These are phyloP conservation scores for Amauroascus verrucosus DNA, from an alignment of 2,329 filamentous ascomycete genomes.

Conservation along the genomic window DNA sequence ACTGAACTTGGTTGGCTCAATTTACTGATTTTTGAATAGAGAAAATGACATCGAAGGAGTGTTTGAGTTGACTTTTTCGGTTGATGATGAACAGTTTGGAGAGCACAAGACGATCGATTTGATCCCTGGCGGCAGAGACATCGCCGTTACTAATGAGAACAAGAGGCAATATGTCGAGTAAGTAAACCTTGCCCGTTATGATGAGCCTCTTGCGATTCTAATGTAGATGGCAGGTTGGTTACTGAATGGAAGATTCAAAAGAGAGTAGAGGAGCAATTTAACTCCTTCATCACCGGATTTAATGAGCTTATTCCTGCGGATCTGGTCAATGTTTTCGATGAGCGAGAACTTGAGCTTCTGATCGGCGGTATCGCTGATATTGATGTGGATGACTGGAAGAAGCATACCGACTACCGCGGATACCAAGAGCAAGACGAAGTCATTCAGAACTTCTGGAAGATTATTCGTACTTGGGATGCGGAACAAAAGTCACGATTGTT, in stretches of 20 bases:
- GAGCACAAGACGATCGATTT: conserved; percentile 90
- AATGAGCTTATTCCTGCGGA: conserved; percentile 95
- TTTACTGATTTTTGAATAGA: conserved; percentile 28
- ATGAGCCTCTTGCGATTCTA: not conserved
- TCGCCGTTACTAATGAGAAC: conserved; percentile 96
- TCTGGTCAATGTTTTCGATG: conserved; percentile 95
- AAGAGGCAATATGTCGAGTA: conserved; percentile 97
- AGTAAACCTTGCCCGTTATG: conserved; percentile 24
- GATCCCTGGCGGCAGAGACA: conserved; percentile 78
- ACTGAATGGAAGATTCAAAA: conserved; percentile 99
- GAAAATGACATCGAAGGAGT: conserved; percentile 96
- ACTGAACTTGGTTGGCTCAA: not conserved
- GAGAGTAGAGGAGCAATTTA: conserved; percentile 95
- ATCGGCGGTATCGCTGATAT: conserved; percentile 99
- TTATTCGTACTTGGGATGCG: conserved; percentile 88
- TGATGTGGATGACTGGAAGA: conserved; percentile 99
- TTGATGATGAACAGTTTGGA: conserved; percentile 94
- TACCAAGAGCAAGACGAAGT: conserved; percentile 98
- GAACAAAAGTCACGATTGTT: conserved; percentile 94
- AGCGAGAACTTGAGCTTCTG: conserved; percentile 88
- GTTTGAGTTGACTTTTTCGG: conserved; percentile 89
- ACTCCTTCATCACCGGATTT: conserved; percentile 94
- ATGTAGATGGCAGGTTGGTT: conserved; percentile 56
- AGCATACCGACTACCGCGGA: conserved; percentile 96
- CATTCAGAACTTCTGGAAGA: conserved; percentile 97